Conservation (phyloP, 1,284 basidiomycete species). For the Tilletia caries region DNA sequence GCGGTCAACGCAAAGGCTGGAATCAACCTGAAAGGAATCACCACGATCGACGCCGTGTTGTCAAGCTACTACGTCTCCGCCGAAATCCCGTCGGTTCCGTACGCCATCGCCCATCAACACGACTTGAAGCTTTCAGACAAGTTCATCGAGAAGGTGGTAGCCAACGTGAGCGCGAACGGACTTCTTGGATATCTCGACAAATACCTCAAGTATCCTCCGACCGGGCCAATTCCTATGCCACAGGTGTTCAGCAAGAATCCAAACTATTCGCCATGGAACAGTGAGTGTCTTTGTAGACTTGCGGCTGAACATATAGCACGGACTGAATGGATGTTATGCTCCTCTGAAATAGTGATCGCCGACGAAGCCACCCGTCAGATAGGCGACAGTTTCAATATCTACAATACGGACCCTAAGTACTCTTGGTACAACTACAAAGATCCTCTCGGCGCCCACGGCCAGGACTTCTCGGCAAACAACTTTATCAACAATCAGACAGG, state of each 20-base stretch:
- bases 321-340: too few relatives aligned
- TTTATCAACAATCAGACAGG: constrained; percentile 34
- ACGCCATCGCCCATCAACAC: too few relatives aligned
- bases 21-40: constrained; percentile 47
- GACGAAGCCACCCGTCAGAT: neutral
- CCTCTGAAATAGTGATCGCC: neutral
- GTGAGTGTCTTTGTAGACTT: too few relatives aligned
- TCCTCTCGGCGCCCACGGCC: constrained; percentile 23
- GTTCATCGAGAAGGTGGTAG: too few relatives aligned
- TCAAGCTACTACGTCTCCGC: constrained; percentile 26
- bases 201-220: too few relatives aligned
- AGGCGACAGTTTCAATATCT: constrained; percentile 16
- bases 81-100: constrained; percentile 37
- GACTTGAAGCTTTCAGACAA: too few relatives aligned
- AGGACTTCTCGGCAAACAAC: constrained; percentile 21
- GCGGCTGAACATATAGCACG: too few relatives aligned
- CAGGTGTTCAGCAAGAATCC: constrained; percentile 18
- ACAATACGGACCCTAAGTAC: constrained; percentile 18
- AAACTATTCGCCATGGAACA: constrained; percentile 15
- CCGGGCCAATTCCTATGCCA: constrained; percentile 17
- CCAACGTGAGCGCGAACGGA: too few relatives aligned
- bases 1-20: constrained; percentile 26
- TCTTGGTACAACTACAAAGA: constrained; percentile 18
- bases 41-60: constrained; percentile 47
- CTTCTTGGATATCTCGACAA: too few relatives aligned